Conservation (phyloP, 768 basidiomycete species). For the Amanita fuliginea region DNA sequence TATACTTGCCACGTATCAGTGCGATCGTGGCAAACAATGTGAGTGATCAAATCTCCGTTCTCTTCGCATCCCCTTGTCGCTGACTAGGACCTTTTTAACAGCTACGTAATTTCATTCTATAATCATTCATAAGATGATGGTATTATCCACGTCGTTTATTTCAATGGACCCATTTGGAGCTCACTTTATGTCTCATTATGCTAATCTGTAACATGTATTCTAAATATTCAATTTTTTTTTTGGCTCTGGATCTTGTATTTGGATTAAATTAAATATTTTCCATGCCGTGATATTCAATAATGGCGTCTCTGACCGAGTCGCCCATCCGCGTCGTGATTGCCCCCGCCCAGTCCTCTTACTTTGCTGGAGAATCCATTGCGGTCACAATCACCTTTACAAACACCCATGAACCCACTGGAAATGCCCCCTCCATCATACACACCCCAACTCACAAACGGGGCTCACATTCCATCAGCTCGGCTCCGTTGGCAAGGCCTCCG, state of each 20-base stretch:
- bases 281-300: no score
- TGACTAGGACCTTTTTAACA: background rate
- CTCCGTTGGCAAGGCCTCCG: conserved; percentile 69
- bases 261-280: no score
- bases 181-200: no score
- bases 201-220: no score
- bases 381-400: conserved; percentile 86
- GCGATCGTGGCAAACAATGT: conserved; percentile 63
- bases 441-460: conserved; percentile 44
- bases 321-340: conserved; percentile 60
- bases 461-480: conserved; percentile 75
- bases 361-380: conserved; percentile 82
- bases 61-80: background rate
- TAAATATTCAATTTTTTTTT: no score
- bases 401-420: conserved; percentile 42
- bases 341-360: conserved; percentile 83
- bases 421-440: conserved; percentile 13
- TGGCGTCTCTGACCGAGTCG: conserved; percentile 11
- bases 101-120: conserved; percentile 4
- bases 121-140: background rate
- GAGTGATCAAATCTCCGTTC: conserved; percentile 21
- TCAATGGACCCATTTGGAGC: no score
- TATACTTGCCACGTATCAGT: conserved; percentile 19
- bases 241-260: no score
- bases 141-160: no score